Percentiles rank a stretch among this genome's conserved stretches.
Evolutionary conservation across 2,329 filamentous ascomycete genomes (phyloP).

Genomic region (Stagonosporopsis rhizophila): DNA sequence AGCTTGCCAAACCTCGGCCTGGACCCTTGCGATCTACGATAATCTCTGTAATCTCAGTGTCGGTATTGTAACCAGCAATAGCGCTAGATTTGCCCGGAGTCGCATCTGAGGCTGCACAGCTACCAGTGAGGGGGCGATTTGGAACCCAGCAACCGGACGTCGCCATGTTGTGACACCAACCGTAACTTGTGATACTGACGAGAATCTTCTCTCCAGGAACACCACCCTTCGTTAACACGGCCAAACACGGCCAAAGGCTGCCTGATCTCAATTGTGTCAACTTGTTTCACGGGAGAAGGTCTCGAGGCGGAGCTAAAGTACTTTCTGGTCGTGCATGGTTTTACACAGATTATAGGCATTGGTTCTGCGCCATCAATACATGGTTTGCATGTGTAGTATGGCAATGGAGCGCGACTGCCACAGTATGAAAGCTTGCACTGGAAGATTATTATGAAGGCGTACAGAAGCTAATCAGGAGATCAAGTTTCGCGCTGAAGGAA

Average conservation of each 20-base stretch:
- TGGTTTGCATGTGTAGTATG: too few species aligned
- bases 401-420: too few species aligned
- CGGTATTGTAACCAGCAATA: conserved; percentile 50
- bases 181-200: conserved; percentile 47
- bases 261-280: too few species aligned
- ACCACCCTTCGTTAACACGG: conserved; percentile 50
- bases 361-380: too few species aligned
- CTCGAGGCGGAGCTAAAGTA: too few species aligned
- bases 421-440: too few species aligned
- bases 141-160: conserved; percentile 39
- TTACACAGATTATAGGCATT: too few species aligned
- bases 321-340: too few species aligned
- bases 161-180: conserved; percentile 47
- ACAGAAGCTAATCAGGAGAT: too few species aligned
- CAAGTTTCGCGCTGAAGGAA: too few species aligned
- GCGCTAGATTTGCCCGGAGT: conserved; percentile 48
- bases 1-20: neutral
- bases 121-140: conserved; percentile 47
- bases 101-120: conserved; percentile 34
- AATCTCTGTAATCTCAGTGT: conserved; percentile 52
- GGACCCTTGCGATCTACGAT: conserved; percentile 7
- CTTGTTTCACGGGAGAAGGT: too few species aligned
- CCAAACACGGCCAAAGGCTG: conserved; percentile 45
- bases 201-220: conserved; percentile 40
- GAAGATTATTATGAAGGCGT: too few species aligned